Evolutionary conservation across 78 protist species (phyloP).

Genomic region (Pelomyxa schiedti): DNA sequence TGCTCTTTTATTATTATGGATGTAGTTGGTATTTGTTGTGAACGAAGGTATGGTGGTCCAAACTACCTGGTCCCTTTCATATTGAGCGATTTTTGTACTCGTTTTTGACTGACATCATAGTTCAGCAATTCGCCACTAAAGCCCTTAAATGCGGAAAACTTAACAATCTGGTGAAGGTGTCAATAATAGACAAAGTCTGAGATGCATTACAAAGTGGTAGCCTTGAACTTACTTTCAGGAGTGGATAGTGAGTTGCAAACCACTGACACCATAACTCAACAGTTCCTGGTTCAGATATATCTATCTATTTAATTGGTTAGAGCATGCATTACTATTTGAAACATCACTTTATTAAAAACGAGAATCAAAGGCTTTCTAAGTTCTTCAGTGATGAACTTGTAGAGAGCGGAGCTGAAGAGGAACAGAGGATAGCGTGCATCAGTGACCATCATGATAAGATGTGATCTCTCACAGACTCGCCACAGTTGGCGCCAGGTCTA

Average conservation of each 20-base stretch:
- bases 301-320: too few relatives aligned
- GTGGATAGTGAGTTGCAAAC: neutral
- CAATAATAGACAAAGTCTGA: neutral
- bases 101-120: too few relatives aligned
- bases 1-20: too few relatives aligned
- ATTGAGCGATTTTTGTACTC: too few relatives aligned
- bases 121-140: too few relatives aligned
- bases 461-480: conserved; percentile 64
- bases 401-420: conserved; percentile 64
- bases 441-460: conserved; percentile 54
- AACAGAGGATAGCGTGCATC: conserved; percentile 75
- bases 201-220: neutral
- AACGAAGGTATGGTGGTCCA: too few relatives aligned
- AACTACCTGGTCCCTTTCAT: too few relatives aligned
- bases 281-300: neutral
- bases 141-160: neutral
- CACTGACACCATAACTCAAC: neutral
- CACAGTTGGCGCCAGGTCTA: conserved; percentile 78
- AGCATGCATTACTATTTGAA: too few relatives aligned
- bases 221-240: neutral
- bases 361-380: conserved; percentile 53
- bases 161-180: neutral
- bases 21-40: too few relatives aligned
- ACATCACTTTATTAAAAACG: conserved; percentile 65
- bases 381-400: conserved; percentile 21